These are phyloP conservation scores for Metschnikowia aberdeeniae DNA, from an alignment of 805 yeast species.

Conservation along the genomic window DNA sequence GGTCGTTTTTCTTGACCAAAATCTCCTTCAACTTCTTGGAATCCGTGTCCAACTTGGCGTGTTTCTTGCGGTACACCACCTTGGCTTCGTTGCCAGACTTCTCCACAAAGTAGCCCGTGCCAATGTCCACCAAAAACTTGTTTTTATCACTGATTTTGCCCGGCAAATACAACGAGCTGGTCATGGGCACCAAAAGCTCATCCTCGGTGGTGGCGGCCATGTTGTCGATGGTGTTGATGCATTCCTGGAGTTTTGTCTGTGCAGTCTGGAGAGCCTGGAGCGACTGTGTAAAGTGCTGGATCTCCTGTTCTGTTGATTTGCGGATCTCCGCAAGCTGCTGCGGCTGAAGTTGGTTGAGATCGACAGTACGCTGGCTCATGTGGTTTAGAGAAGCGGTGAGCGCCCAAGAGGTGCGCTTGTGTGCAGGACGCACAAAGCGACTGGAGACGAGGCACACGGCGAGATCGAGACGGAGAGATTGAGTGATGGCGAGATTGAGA, in stretches of 20 bases:
- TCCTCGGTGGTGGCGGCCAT: slow-evolving; percentile 41
- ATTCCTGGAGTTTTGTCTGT: slow-evolving; percentile 74
- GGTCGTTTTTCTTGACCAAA: slow-evolving; percentile 67
- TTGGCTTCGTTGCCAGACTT: slow-evolving; percentile 66
- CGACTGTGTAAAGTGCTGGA: slow-evolving; percentile 81
- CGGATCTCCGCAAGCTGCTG: slow-evolving; percentile 84
- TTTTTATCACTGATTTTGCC: slow-evolving; percentile 66
- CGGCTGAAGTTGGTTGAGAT: slow-evolving; percentile 66
- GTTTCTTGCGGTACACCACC: slow-evolving; percentile 67
- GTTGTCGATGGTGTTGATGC: slow-evolving; percentile 63
- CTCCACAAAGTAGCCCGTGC: slow-evolving; percentile 93
- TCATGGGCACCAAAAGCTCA: slow-evolving; percentile 76
- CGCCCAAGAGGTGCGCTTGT: not conserved
- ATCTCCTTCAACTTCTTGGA: slow-evolving; percentile 68
- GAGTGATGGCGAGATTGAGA: no score
- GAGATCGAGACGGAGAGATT: no score
- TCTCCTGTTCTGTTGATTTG: slow-evolving; percentile 76
- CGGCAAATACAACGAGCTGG: slow-evolving; percentile 85
- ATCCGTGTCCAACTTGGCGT: slow-evolving; percentile 68
- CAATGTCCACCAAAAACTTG: slow-evolving; percentile 85
- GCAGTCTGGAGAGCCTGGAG: slow-evolving; percentile 81
- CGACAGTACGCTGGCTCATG: slow-evolving; percentile 38
- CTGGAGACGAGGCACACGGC: no score
- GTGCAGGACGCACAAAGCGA: not conserved
- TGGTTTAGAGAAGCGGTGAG: not conserved